Evolutionary conservation across 2,329 filamentous ascomycete species (phyloP).

Genomic region (Metarhizium rileyi): DNA sequence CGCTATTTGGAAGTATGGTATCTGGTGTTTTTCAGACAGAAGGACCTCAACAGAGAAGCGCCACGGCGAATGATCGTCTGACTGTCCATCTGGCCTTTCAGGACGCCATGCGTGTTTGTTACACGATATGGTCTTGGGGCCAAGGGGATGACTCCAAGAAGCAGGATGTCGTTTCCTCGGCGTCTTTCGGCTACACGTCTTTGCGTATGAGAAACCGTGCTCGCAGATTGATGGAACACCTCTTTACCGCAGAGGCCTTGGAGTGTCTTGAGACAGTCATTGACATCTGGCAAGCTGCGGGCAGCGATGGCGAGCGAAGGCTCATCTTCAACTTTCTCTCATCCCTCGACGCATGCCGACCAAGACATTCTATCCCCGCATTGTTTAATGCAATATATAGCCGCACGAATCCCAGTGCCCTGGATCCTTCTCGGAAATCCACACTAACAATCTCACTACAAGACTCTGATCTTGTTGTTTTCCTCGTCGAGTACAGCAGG

Average conservation of each 20-base stretch:
- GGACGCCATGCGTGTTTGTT: conserved; percentile 86
- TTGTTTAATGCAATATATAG: conserved; percentile 96
- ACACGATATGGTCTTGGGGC: conserved; percentile 92
- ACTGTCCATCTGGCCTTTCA: conserved; percentile 96
- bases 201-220: conserved; percentile 84
- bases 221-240: conserved; percentile 77
- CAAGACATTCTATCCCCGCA: conserved; percentile 84
- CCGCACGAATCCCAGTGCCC: conserved; percentile 71
- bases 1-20: conserved; percentile 91
- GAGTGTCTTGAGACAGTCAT: conserved; percentile 91
- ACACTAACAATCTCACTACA: conserved; percentile 78
- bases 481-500: conserved; percentile 80
- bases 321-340: conserved; percentile 81
- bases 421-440: conserved; percentile 74
- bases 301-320: conserved; percentile 37
- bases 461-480: conserved; percentile 76
- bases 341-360: conserved; percentile 81
- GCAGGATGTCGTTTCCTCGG: conserved; percentile 58
- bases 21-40: conserved; percentile 83
- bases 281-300: conserved; percentile 62
- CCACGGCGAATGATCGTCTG: conserved; percentile 84
- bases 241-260: conserved; percentile 84
- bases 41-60: conserved; percentile 62
- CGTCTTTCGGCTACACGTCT: conserved; percentile 86
- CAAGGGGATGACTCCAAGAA: conserved; percentile 47